Conservation (phyloP, 805 yeast genomes). For the Starmerella sirachaensis region DNA sequence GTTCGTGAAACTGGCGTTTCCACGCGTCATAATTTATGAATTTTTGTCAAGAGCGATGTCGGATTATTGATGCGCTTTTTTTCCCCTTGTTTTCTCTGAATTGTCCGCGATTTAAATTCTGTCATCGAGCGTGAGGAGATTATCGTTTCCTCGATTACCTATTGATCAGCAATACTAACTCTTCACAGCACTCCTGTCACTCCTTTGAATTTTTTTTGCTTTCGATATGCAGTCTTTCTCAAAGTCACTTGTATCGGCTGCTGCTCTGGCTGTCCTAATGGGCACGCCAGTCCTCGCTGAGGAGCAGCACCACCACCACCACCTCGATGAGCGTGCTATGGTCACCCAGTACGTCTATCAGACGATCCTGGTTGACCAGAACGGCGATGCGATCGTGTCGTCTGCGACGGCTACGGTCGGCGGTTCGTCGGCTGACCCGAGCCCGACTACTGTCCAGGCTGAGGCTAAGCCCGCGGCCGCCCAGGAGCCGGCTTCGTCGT, state of each 20-base stretch:
- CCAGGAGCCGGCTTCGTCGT: slow-evolving; percentile 2
- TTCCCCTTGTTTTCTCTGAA: no score
- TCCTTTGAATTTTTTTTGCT: slow-evolving; percentile 17
- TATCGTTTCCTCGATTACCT: not conserved
- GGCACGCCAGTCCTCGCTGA: slow-evolving; percentile 33
- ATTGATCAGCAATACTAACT: slow-evolving; percentile 19
- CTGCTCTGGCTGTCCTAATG: slow-evolving; percentile 20
- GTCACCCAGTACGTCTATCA: slow-evolving; percentile 38
- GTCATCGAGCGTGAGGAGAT: no score
- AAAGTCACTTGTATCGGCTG: slow-evolving; percentile 7
- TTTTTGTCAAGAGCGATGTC: no score
- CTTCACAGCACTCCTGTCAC: slow-evolving; percentile 21
- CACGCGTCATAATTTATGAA: no score
- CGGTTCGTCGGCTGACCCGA: slow-evolving; percentile 1
- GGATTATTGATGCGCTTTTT: no score
- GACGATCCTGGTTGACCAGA: slow-evolving; percentile 33
- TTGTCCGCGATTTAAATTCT: no score
- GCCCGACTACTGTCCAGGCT: slow-evolving; percentile 23
- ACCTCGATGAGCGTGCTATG: slow-evolving; percentile 41
- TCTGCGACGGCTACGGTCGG: slow-evolving; percentile 29
- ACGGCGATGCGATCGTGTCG: slow-evolving; percentile 29
- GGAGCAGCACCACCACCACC: slow-evolving; percentile 38
- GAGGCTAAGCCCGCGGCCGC: slow-evolving; percentile 20
- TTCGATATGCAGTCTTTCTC: slow-evolving; percentile 10
- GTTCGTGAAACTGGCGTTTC: no score